Base-by-base conservation (phyloP, 352 stramenopile genomes). In the Albugo laibachii region DNA sequence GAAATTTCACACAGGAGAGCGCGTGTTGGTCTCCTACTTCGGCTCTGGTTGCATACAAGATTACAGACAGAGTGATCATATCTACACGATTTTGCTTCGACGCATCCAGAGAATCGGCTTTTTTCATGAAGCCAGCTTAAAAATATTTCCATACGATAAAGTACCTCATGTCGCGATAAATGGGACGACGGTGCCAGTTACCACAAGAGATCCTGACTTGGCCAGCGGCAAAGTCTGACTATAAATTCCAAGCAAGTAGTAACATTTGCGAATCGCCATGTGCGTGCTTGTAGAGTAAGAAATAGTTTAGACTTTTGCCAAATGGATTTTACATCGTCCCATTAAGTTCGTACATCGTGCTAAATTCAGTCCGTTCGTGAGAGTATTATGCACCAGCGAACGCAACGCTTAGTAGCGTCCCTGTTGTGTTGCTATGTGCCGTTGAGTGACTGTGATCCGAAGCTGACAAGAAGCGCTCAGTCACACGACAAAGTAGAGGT, bases 141-240 rank as follows among this genome's bases (percentile, higher is more conserved):
- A 57, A 43, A 52, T 60, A 16, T 89, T 89, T 56, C 77, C 77
- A n/a, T 89, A 89, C 38, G 73, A 89, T 31, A 70, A 71, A 36
- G 77, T 85, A 21, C 86, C 77, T 45, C 77, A 89, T 41, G 78
- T 89, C 50, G 71, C 86, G n/a, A 72, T 89, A 38, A 72, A 85
- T 36, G 73, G 73, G 37, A 67, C 66, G 27, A 80, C 70, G 24
- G 24, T 31, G 24, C 36, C 71, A 82, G 41, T 68, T 59, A 18
- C 69, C 69, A 14, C 73, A 70, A 0, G 61, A 78, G 34, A 75
- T 85, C 53, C 73, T 69, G 2, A 75, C 16, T 43, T 43, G 16
- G 38, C 20, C 36, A 16, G 16, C 36, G 36, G 36, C 36, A 41
- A 41, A 41, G n/a, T n/a, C 36, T 41, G 36, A 16, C 16, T 41